Evolutionary conservation across 2,329 filamentous ascomycete species (phyloP).

Genomic region (Sarocladiaceae sp.): DNA sequence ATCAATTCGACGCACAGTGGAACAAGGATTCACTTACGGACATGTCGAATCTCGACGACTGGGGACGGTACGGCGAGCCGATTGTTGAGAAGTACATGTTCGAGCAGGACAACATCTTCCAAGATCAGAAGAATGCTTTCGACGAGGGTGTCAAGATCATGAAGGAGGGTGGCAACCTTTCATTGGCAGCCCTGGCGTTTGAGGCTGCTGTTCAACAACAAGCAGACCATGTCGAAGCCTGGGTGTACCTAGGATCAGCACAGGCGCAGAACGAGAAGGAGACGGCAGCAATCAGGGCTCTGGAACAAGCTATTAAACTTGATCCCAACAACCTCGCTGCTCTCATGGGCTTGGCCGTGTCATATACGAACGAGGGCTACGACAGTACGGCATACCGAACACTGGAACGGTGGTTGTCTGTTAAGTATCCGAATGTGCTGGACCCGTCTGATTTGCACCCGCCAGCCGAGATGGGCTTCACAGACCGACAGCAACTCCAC

Average conservation of each 20-base stretch:
- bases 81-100: conserved; percentile 87
- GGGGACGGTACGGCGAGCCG: conserved; percentile 64
- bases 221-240: conserved; percentile 80
- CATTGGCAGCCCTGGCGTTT: conserved; percentile 86
- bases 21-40: conserved; percentile 53
- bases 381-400: conserved; percentile 95
- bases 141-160: conserved; percentile 91
- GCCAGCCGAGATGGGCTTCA: conserved; percentile 84
- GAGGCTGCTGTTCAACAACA: conserved; percentile 93
- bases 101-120: conserved; percentile 88
- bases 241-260: conserved; percentile 84
- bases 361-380: conserved; percentile 98
- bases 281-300: conserved; percentile 84
- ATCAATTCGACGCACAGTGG: conserved; percentile 70
- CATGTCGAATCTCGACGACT: conserved; percentile 61
- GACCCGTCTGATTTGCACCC: conserved; percentile 65
- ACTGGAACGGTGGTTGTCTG: conserved; percentile 91
- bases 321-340: conserved; percentile 83
- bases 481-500: conserved; percentile 83
- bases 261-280: conserved; percentile 99
- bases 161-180: conserved; percentile 88
- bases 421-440: conserved; percentile 83
- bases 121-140: conserved; percentile 74
- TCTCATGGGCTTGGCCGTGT: conserved; percentile 91
- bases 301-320: conserved; percentile 84